These are phyloP conservation scores for Penicillium bialowiezense DNA, from an alignment of 495 filamentous ascomycete species.

Conservation along the genomic window DNA sequence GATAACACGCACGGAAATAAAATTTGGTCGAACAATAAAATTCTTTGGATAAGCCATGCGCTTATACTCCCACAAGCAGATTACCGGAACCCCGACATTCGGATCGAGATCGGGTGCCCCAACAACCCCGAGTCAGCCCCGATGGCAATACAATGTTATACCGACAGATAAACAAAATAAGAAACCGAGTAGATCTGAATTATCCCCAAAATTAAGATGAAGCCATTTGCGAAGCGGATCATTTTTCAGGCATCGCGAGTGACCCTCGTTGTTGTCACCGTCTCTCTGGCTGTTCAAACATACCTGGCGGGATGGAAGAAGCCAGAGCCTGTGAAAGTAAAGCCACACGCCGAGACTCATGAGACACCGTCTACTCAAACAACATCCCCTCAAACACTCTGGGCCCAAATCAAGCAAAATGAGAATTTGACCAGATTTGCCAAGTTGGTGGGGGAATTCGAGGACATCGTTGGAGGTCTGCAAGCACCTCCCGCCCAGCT, in stretches of 20 bases:
- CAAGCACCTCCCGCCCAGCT: background rate
- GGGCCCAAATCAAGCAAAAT: background rate
- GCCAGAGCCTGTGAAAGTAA: background rate
- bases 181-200: background rate
- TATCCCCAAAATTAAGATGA: background rate
- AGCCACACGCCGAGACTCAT: no score
- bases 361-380: no score
- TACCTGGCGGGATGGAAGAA: background rate
- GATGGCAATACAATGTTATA: background rate
- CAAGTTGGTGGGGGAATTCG: conserved; percentile 1
- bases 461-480: background rate
- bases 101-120: background rate
- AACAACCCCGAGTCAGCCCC: background rate
- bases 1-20: background rate
- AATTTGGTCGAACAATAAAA: no score
- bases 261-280: background rate
- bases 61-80: no score
- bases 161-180: background rate
- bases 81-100: background rate
- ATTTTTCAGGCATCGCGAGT: background rate
- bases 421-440: background rate
- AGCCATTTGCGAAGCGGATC: background rate
- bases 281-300: background rate
- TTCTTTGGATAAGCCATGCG: no score
- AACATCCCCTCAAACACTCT: background rate